phyloP scores from a whole-genome alignment of 2,329 filamentous ascomycete species.

The Catunica adiposa region DNA sequence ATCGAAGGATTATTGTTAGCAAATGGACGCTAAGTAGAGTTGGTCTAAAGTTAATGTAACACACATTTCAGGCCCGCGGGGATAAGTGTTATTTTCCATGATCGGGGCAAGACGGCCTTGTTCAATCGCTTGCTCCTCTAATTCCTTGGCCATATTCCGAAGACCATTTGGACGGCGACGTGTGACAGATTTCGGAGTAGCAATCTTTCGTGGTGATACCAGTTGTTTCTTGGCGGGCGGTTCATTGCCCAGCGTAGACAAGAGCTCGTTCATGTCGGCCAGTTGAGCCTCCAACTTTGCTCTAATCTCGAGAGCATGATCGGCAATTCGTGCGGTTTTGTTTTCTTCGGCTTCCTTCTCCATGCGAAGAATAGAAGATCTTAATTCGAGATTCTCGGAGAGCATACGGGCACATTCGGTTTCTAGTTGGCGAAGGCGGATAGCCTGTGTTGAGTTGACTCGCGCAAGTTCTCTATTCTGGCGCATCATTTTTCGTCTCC shows the following conservation, averaged over 20 bases:
- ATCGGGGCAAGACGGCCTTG: constrained; percentile 49
- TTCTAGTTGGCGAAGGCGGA: constrained; percentile 61
- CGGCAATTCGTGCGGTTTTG: constrained; percentile 40
- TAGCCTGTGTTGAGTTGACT: constrained; percentile 59
- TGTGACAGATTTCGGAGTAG: constrained; percentile 27
- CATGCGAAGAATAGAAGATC: constrained; percentile 51
- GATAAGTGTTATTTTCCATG: constrained; percentile 50
- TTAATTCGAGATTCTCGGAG: constrained; percentile 62
- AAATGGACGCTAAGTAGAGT: neutral
- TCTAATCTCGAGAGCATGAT: constrained; percentile 54
- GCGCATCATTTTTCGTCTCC: constrained; percentile 62
- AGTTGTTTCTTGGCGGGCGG: constrained; percentile 35
- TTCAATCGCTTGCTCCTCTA: constrained; percentile 32
- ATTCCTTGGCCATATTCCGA: constrained; percentile 38
- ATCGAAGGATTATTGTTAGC: neutral
- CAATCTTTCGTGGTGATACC: constrained; percentile 25
- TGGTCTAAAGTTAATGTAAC: constrained; percentile 18
- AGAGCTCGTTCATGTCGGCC: constrained; percentile 48
- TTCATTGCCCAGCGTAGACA: constrained; percentile 48
- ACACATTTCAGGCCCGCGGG: constrained; percentile 52
- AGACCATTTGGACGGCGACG: constrained; percentile 34
- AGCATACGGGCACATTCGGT: constrained; percentile 58
- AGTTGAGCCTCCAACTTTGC: constrained; percentile 56
- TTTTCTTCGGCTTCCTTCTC: constrained; percentile 50
- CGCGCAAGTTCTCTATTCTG: constrained; percentile 75